phyloP scores from a whole-genome alignment of 495 filamentous ascomycete genomes.

The Penicillium odoratum region DNA sequence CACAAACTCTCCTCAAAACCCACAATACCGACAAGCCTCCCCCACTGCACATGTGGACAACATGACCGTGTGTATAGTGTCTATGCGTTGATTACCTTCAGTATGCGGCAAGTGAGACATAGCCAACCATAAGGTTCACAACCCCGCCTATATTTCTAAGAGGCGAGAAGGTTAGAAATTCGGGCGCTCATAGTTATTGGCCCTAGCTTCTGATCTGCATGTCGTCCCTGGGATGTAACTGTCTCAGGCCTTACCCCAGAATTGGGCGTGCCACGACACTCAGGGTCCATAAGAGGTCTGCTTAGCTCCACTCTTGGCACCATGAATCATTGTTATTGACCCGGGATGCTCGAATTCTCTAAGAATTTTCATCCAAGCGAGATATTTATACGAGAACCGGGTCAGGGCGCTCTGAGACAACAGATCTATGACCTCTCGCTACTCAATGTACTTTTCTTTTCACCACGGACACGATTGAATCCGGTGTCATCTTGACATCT shows the following conservation, averaged over 20 bases:
- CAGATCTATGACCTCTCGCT: background rate
- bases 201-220: conserved; percentile 1
- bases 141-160: background rate
- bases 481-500: background rate
- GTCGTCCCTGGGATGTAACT: conserved; percentile 27
- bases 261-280: conserved; percentile 1
- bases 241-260: conserved; percentile 28
- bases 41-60: background rate
- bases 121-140: conserved; percentile 12
- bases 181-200: background rate
- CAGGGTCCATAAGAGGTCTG: conserved; percentile 6
- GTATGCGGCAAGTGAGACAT: conserved; percentile 12
- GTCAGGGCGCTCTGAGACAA: conserved; percentile 14
- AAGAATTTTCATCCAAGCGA: background rate
- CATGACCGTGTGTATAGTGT: background rate
- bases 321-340: background rate
- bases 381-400: conserved; percentile 8
- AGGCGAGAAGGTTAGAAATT: conserved; percentile 3
- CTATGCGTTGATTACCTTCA: background rate
- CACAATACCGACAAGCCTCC: background rate
- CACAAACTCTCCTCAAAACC: background rate
- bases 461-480: background rate
- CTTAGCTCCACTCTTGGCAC: conserved; percentile 2
- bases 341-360: background rate
- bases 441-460: background rate